phyloP scores from a whole-genome alignment of 148 eudicot genomes.

The Linanthus parryae region DNA sequence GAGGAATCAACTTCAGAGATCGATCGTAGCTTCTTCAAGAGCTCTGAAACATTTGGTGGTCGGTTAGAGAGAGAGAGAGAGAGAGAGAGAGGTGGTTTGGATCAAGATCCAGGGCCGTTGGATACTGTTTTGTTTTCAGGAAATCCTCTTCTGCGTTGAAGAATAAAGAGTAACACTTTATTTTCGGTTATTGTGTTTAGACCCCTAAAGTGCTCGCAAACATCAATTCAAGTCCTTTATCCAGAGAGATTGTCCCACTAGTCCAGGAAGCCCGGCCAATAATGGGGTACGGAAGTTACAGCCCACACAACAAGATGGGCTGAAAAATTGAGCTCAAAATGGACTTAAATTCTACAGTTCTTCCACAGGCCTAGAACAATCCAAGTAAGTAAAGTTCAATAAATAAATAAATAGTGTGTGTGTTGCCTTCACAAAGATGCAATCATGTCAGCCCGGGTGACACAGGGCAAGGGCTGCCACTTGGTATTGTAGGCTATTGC shows the following conservation, averaged over 20 bases:
- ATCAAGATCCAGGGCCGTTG: background rate
- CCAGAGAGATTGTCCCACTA: background rate
- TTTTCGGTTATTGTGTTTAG: background rate
- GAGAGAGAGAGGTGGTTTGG: slow-evolving; percentile 8
- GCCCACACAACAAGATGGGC: too few relatives aligned
- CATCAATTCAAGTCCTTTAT: background rate
- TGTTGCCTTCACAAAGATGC: too few relatives aligned
- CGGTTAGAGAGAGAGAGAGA: background rate
- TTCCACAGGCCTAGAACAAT: too few relatives aligned
- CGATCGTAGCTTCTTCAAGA: background rate
- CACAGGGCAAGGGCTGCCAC: too few relatives aligned
- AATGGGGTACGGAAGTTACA: too few relatives aligned
- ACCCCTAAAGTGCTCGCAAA: background rate
- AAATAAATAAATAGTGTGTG: too few relatives aligned
- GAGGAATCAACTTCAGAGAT: background rate
- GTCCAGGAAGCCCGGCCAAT: background rate
- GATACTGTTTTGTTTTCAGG: background rate
- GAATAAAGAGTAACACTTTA: background rate
- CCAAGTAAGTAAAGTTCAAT: too few relatives aligned
- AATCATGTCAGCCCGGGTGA: too few relatives aligned
- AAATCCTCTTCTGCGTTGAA: background rate
- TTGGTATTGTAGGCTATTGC: too few relatives aligned
- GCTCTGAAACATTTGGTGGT: background rate
- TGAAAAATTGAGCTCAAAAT: too few relatives aligned
- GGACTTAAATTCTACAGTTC: too few relatives aligned